These are phyloP conservation scores for Solanum dulcamara DNA, from an alignment of 257 asterid species.

Conservation along the genomic window DNA sequence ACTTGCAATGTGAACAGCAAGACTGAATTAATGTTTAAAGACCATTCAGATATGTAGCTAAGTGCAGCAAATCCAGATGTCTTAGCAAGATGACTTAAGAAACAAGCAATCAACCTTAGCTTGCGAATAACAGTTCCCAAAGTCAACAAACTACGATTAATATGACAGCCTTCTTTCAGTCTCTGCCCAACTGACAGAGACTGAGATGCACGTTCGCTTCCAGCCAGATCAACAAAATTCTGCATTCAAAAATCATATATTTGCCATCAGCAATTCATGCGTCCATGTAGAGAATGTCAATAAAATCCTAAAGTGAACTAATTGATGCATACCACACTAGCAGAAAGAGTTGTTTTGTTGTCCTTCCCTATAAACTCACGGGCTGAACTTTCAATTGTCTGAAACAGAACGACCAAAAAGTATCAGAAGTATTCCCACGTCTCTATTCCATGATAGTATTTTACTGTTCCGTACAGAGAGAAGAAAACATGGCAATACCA, in stretches of 20 bases:
- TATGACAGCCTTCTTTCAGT: slow-evolving; percentile 98
- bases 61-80: neutral
- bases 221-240: slow-evolving; percentile 99
- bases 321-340: slow-evolving; percentile 75
- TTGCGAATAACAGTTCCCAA: slow-evolving; percentile 91
- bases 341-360: slow-evolving; percentile 93
- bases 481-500: neutral
- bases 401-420: slow-evolving; percentile 11
- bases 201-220: slow-evolving; percentile 99
- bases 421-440: neutral
- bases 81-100: neutral
- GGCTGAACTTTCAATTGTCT: slow-evolving; percentile 98
- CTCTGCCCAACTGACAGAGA: slow-evolving; percentile 89
- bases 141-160: slow-evolving; percentile 94
- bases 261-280: slow-evolving; percentile 1
- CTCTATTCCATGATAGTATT: neutral
- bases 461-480: neutral
- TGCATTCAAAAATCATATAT: slow-evolving; percentile 25
- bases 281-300: slow-evolving; percentile 1
- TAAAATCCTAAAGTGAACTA: slow-evolving; percentile 7
- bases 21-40: neutral
- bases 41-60: neutral
- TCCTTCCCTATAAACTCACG: slow-evolving; percentile 91
- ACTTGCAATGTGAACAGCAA: neutral
- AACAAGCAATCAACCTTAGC: slow-evolving; percentile 48